Percentiles rank a stretch among this genome's conserved stretches.
Evolutionary conservation across 352 stramenopile genomes (phyloP).

Genomic region (Phytopythium montanum): DNA sequence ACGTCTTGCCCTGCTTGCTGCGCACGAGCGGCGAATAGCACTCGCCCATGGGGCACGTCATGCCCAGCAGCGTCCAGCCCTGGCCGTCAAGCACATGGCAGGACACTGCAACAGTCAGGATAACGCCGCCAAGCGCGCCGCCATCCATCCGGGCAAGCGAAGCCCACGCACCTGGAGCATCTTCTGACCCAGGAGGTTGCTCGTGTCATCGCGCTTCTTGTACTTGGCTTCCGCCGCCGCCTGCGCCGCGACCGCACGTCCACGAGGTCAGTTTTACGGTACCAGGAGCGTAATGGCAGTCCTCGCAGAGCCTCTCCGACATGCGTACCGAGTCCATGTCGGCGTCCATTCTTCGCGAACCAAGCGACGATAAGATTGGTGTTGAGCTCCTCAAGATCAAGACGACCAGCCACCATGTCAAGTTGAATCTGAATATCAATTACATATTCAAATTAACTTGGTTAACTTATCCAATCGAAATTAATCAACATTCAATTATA

Average conservation of each 20-base stretch:
- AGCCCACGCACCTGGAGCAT: constrained; percentile 55
- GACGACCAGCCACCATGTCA: neutral
- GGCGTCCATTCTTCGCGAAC: neutral
- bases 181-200: constrained; percentile 71
- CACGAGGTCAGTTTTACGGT: neutral
- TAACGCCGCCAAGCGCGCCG: neutral
- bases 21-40: constrained; percentile 81
- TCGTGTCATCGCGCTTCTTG: constrained; percentile 73
- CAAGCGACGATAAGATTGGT: neutral
- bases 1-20: constrained; percentile 77
- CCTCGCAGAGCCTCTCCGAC: neutral
- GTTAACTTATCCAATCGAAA: neutral
- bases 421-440: neutral
- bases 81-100: constrained; percentile 5
- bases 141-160: neutral
- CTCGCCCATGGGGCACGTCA: constrained; percentile 58
- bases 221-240: constrained; percentile 29
- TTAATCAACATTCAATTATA: neutral
- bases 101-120: neutral
- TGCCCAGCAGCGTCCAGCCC: constrained; percentile 75
- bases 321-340: constrained; percentile 10
- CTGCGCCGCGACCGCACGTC: constrained; percentile 4
- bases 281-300: too few relatives aligned
- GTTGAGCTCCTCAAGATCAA: neutral
- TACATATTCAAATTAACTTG: too few relatives aligned